phyloP scores from a whole-genome alignment of 306 rosid species.

The Biancaea sappan region DNA sequence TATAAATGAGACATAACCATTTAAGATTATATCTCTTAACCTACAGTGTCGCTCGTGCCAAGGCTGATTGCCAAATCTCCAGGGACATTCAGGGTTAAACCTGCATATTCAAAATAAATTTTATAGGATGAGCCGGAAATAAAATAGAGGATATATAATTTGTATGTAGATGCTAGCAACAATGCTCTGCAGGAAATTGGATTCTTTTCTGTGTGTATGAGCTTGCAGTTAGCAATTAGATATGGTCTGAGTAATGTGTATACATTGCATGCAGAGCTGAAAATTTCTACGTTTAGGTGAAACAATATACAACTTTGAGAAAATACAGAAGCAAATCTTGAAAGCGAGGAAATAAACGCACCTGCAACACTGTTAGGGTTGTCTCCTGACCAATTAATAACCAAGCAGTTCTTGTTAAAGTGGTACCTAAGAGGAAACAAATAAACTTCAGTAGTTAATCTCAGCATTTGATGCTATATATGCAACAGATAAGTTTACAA shows the following conservation, averaged over 20 bases:
- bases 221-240: background rate
- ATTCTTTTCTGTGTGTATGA: background rate
- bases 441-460: constrained; percentile 24
- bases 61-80: constrained; percentile 98
- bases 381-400: constrained; percentile 96
- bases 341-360: constrained; percentile 37
- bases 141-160: background rate
- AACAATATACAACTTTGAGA: background rate
- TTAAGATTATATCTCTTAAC: constrained; percentile 38
- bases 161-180: background rate
- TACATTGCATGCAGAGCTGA: background rate
- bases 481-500: constrained; percentile 1
- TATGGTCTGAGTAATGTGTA: background rate
- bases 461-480: background rate
- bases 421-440: constrained; percentile 52
- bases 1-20: constrained; percentile 11
- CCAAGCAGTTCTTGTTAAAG: constrained; percentile 77
- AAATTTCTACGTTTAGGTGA: background rate
- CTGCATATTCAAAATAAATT: constrained; percentile 51
- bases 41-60: constrained; percentile 96
- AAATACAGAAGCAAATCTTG: constrained; percentile 5
- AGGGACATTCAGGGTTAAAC: constrained; percentile 87
- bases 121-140: constrained; percentile 13
- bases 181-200: background rate
- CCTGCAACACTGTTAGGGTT: constrained; percentile 99